These are phyloP conservation scores for Nicotiana attenuata DNA, from an alignment of 257 asterid genomes.

Conservation along the genomic window DNA sequence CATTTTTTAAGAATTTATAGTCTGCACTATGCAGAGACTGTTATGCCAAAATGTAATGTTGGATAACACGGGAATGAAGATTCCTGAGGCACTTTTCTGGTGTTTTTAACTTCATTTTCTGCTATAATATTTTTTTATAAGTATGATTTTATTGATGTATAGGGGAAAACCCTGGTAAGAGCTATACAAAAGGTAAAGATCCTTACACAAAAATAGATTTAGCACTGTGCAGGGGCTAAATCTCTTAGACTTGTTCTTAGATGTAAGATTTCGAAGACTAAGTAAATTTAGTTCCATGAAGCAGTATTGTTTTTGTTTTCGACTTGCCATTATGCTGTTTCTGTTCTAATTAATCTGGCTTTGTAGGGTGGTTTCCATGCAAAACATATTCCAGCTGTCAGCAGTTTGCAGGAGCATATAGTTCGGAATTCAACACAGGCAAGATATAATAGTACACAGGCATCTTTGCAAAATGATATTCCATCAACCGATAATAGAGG, in stretches of 20 bases:
- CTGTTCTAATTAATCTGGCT: conserved; percentile 2
- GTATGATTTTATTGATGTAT: background rate
- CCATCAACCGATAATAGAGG: conserved; percentile 32
- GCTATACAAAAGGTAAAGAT: no score
- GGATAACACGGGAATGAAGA: background rate
- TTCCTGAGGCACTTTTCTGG: background rate
- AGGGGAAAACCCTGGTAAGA: no score
- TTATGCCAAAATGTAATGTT: background rate
- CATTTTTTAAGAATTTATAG: background rate
- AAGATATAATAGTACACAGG: conserved; percentile 40
- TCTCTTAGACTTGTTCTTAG: background rate
- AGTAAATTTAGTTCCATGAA: background rate
- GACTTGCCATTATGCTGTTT: background rate
- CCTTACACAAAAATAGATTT: background rate
- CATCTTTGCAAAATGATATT: conserved; percentile 42
- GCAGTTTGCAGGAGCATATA: conserved; percentile 28
- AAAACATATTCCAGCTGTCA: conserved; percentile 24
- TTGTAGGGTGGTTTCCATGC: conserved; percentile 34
- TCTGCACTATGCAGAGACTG: background rate
- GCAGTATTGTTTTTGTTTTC: background rate
- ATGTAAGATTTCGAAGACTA: background rate
- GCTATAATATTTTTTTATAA: background rate
- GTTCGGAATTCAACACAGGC: conserved; percentile 18
- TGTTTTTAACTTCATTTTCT: background rate
- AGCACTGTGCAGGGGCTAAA: background rate